These are phyloP conservation scores for Ascochyta lentis DNA, from an alignment of 2,329 filamentous ascomycete genomes.

Conservation along the genomic window DNA sequence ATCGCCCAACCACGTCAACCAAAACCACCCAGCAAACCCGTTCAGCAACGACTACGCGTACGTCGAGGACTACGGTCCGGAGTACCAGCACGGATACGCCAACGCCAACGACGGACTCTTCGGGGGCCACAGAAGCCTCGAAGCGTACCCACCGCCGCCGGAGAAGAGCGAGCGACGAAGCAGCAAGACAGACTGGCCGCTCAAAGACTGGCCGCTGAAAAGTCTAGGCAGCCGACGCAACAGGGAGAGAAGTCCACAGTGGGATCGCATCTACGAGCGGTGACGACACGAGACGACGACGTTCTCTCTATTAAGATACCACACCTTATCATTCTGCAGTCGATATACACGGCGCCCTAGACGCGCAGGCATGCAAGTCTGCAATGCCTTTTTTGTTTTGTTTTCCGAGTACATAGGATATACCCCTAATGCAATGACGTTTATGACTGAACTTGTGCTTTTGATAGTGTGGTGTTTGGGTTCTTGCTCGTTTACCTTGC, in stretches of 20 bases:
- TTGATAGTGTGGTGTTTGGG: too few relatives aligned
- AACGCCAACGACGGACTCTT: constrained; percentile 40
- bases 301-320: not conserved
- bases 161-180: constrained; percentile 6
- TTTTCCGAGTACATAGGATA: too few relatives aligned
- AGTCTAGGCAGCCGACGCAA: constrained; percentile 6
- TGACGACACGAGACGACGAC: not conserved
- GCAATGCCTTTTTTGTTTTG: too few relatives aligned
- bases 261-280: constrained; percentile 42
- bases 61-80: constrained; percentile 43
- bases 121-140: constrained; percentile 38
- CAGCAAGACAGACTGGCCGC: constrained; percentile 40
- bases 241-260: constrained; percentile 37
- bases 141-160: constrained; percentile 30
- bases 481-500: accelerated
- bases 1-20: constrained; percentile 9
- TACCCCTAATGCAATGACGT: too few relatives aligned
- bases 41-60: constrained; percentile 38
- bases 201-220: constrained; percentile 24
- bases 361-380: too few relatives aligned
- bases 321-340: not conserved
- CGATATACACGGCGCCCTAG: too few relatives aligned
- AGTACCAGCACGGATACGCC: constrained; percentile 28
- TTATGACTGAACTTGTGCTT: too few relatives aligned
- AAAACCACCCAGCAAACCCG: constrained; percentile 27